These are phyloP conservation scores for Pythium phragmiticola DNA, from an alignment of 352 stramenopile genomes.

Conservation along the genomic window DNA sequence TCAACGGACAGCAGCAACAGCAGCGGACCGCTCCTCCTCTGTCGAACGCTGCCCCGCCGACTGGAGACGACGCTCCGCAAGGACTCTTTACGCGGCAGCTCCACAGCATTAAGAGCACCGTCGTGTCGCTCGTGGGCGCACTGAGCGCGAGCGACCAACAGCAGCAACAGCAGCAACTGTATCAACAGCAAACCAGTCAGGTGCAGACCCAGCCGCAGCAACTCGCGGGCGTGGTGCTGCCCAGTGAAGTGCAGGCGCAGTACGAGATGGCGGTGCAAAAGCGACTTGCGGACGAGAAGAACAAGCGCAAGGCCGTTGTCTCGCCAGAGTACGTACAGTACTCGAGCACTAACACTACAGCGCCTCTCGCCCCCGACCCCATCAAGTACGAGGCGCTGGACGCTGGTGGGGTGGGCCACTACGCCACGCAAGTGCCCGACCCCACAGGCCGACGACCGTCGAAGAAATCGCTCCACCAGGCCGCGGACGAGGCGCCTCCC, in stretches of 20 bases:
- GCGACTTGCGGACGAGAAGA: slow-evolving; percentile 63
- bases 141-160: slow-evolving; percentile 23
- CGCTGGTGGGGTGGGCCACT: slow-evolving; percentile 27
- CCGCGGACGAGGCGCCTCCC: neutral
- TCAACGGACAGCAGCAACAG: neutral
- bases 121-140: slow-evolving; percentile 43
- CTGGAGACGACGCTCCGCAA: slow-evolving; percentile 25
- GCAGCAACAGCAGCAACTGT: neutral
- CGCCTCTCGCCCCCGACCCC: slow-evolving; percentile 12
- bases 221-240: slow-evolving; percentile 6
- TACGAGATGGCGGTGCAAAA: slow-evolving; percentile 36
- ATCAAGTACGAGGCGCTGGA: slow-evolving; percentile 24
- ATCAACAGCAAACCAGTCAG: slow-evolving; percentile 1
- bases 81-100: slow-evolving; percentile 43
- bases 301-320: slow-evolving; percentile 81
- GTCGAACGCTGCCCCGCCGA: neutral
- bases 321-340: slow-evolving; percentile 86
- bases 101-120: slow-evolving; percentile 50
- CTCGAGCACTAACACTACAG: slow-evolving; percentile 9
- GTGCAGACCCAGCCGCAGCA: neutral
- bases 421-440: slow-evolving; percentile 54
- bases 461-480: slow-evolving; percentile 62
- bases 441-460: slow-evolving; percentile 59
- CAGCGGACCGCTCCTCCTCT: neutral
- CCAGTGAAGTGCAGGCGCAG: slow-evolving; percentile 36